Evolutionary conservation across 208 protist genomes (phyloP).

Genomic region (Acanthamoeba lenticulata): DNA sequence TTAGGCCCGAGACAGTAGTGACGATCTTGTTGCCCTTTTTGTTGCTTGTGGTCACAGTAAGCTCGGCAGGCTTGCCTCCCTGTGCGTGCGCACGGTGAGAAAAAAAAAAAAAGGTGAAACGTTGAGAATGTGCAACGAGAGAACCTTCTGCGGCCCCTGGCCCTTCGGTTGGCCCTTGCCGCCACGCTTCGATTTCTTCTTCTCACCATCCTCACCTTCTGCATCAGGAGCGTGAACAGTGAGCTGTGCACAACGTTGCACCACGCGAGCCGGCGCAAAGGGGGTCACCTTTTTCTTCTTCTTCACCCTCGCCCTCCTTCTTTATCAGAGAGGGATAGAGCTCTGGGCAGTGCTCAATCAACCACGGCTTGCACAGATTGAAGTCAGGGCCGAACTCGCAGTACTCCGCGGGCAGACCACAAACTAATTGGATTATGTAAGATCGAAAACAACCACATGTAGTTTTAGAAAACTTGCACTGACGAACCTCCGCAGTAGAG

Average conservation of each 20-base stretch:
- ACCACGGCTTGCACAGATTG: slow-evolving; percentile 71
- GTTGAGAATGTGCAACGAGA: background rate
- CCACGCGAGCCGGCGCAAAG: background rate
- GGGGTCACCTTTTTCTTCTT: background rate
- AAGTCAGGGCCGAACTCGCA: slow-evolving; percentile 73
- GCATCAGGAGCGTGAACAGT: background rate
- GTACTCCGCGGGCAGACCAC: slow-evolving; percentile 69
- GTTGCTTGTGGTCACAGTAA: background rate
- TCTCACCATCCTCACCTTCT: slow-evolving; percentile 45
- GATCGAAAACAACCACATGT: too few species aligned
- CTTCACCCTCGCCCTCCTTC: slow-evolving; percentile 5
- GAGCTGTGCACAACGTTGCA: background rate
- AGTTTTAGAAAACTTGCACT: background rate
- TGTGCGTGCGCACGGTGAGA: background rate
- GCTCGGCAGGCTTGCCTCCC: background rate
- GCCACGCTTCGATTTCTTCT: slow-evolving; percentile 37
- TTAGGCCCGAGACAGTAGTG: slow-evolving; percentile 36
- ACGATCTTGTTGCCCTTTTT: slow-evolving; percentile 48
- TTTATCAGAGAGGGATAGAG: slow-evolving; percentile 4
- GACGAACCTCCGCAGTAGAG: background rate
- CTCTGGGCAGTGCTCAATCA: slow-evolving; percentile 69
- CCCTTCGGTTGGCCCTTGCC: slow-evolving; percentile 50
- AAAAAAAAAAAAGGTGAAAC: background rate
- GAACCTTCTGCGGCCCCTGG: background rate
- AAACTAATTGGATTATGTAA: slow-evolving; percentile 23